A percentile compares a stretch with the other conserved stretches of the same genome.
Conservation (phyloP, 2,329 filamentous ascomycete genomes). For the Alternaria ventricosa region DNA sequence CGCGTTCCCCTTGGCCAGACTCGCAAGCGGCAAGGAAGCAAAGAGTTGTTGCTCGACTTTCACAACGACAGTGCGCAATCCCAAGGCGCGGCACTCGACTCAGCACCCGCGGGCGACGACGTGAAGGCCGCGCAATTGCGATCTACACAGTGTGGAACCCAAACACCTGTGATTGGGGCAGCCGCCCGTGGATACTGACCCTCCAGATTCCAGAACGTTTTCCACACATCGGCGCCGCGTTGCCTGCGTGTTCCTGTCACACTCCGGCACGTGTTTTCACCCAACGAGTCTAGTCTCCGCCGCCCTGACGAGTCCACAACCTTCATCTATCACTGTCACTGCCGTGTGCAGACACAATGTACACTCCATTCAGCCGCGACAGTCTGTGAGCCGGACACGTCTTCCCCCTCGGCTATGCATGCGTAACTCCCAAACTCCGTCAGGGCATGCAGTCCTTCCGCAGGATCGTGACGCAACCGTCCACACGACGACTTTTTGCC, state of each 20-base stretch:
- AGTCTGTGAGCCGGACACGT: background rate
- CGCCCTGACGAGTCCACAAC: background rate
- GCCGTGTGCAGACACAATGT: constrained; percentile 5
- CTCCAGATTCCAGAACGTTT: constrained; percentile 32
- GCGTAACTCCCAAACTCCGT: background rate
- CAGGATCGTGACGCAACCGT: constrained; percentile 26
- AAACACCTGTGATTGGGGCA: constrained; percentile 20
- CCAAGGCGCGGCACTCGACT: background rate
- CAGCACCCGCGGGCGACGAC: constrained; percentile 2
- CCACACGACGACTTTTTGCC: constrained; percentile 10
- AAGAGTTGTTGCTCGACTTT: constrained; percentile 9
- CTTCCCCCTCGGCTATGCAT: background rate
- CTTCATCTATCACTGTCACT: constrained; percentile 8
- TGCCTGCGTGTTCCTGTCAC: constrained; percentile 13
- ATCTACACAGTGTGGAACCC: constrained; percentile 32
- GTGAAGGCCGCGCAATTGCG: constrained; percentile 38
- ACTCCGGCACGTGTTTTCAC: constrained; percentile 20
- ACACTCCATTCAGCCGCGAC: constrained; percentile 4
- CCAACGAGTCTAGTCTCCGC: constrained; percentile 19
- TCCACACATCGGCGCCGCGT: constrained; percentile 20
- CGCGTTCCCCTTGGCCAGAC: constrained; percentile 21
- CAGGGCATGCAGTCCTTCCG: background rate
- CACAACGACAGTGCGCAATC: constrained; percentile 4
- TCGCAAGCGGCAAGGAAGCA: constrained; percentile 20
- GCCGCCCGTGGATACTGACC: constrained; percentile 19